phyloP scores from a whole-genome alignment of 78 protist genomes.

The Speleostelium caveatum region DNA sequence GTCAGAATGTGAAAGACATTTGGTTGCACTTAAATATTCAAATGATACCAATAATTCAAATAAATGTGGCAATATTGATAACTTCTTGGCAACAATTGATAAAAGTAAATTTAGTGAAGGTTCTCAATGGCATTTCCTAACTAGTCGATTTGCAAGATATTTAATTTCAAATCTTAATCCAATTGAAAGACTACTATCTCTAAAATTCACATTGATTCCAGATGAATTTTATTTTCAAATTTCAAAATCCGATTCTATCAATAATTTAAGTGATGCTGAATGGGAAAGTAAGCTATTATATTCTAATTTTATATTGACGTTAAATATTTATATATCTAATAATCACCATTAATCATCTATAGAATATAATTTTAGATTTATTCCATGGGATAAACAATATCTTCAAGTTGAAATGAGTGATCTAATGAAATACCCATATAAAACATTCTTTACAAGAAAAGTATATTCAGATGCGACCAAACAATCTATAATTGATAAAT shows the following conservation, averaged over 20 bases:
- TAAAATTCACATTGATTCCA: slow-evolving; percentile 58
- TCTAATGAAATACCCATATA: neutral
- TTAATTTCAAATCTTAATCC: slow-evolving; percentile 31
- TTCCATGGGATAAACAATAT: slow-evolving; percentile 15
- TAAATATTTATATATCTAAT: too few relatives aligned
- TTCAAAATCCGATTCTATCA: neutral
- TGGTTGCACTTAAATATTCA: too few relatives aligned
- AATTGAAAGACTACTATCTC: slow-evolving; percentile 8
- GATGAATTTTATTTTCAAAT: slow-evolving; percentile 55
- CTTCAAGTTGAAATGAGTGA: neutral
- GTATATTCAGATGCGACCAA: slow-evolving; percentile 4
- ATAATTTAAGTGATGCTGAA: too few relatives aligned
- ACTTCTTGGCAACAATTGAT: neutral
- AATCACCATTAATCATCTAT: neutral
- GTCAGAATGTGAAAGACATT: slow-evolving; percentile 10
- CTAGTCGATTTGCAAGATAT: neutral
- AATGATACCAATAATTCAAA: too few relatives aligned
- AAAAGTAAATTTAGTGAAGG: slow-evolving; percentile 23
- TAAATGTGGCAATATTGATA: neutral
- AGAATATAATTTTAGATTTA: slow-evolving; percentile 13
- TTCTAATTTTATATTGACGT: too few relatives aligned
- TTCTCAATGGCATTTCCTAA: slow-evolving; percentile 67
- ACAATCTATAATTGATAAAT: slow-evolving; percentile 13
- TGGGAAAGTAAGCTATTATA: too few relatives aligned
- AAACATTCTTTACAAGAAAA: slow-evolving; percentile 9